Conservation (phyloP, 2,329 filamentous ascomycete genomes). For the Apiospora arundinis region DNA sequence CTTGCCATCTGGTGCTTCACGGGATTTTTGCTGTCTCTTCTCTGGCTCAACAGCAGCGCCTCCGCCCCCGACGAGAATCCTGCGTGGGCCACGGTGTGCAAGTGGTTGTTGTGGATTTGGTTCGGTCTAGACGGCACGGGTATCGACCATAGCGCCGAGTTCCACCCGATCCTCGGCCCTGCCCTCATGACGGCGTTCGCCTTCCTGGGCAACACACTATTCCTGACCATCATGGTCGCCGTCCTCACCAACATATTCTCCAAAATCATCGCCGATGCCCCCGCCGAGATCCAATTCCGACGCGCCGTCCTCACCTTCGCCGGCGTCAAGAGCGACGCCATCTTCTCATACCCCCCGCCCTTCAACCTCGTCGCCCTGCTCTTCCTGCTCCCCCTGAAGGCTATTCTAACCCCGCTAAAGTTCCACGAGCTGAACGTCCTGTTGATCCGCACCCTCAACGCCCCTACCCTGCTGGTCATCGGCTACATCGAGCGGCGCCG, state of each 20-base stretch:
- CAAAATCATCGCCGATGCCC: slow-evolving; percentile 71
- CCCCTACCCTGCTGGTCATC: slow-evolving; percentile 67
- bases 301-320: slow-evolving; percentile 76
- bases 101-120: slow-evolving; percentile 84
- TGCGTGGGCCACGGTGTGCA: slow-evolving; percentile 63
- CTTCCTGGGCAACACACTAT: slow-evolving; percentile 76
- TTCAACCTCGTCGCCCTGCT: slow-evolving; percentile 72
- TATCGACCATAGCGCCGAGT: slow-evolving; percentile 58
- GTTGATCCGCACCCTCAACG: slow-evolving; percentile 67
- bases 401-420: slow-evolving; percentile 64
- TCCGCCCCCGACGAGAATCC: slow-evolving; percentile 36
- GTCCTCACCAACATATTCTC: slow-evolving; percentile 77
- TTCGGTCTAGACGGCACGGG: slow-evolving; percentile 73
- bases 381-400: slow-evolving; percentile 69
- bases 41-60: slow-evolving; percentile 61
- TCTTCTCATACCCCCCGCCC: slow-evolving; percentile 73
- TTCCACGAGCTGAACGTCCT: slow-evolving; percentile 77
- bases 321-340: slow-evolving; percentile 74
- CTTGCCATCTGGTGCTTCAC: slow-evolving; percentile 73
- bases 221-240: slow-evolving; percentile 76
- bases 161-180: slow-evolving; percentile 72
- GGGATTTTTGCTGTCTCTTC: slow-evolving; percentile 72
- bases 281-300: slow-evolving; percentile 74
- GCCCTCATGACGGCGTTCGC: slow-evolving; percentile 75
- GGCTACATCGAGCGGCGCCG: slow-evolving; percentile 65